phyloP scores from a whole-genome alignment of 306 rosid species.

The Ammopiptanthus mongolicus region DNA sequence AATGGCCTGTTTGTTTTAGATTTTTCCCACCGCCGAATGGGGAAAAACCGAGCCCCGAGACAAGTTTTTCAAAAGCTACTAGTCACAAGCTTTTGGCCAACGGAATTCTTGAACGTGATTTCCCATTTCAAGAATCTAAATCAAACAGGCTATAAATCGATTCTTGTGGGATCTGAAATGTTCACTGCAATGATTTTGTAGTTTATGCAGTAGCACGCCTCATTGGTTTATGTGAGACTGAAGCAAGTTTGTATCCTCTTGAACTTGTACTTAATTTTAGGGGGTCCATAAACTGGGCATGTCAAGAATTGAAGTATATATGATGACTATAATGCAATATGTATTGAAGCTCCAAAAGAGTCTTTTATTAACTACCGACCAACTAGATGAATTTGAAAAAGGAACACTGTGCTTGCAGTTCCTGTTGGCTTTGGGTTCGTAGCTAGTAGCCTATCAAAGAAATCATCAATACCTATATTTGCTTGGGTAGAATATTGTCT shows the following conservation, averaged over 20 bases:
- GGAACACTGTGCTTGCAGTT: not conserved
- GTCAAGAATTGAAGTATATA: not conserved
- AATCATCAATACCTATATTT: not conserved
- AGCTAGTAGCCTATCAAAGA: not conserved
- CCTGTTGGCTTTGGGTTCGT: not conserved
- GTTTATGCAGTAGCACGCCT: not conserved
- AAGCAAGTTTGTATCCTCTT: not conserved
- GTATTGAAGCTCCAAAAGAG: not conserved
- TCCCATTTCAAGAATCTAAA: no score
- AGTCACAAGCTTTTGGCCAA: no score
- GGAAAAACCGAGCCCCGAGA: no score
- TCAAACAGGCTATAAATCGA: not conserved
- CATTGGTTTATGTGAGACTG: slow-evolving; percentile 21
- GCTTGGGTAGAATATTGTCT: not conserved
- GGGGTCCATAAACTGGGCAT: not conserved
- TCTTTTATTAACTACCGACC: not conserved
- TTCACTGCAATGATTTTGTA: slow-evolving; percentile 1
- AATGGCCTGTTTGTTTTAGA: no score
- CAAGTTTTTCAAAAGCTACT: no score
- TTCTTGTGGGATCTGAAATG: not conserved
- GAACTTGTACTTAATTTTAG: not conserved
- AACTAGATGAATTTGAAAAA: not conserved
- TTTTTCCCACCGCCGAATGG: no score
- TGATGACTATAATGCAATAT: not conserved
- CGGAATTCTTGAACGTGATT: no score